These are phyloP conservation scores for Acarospora socialis DNA, from an alignment of 2,329 filamentous ascomycete genomes.

Conservation along the genomic window DNA sequence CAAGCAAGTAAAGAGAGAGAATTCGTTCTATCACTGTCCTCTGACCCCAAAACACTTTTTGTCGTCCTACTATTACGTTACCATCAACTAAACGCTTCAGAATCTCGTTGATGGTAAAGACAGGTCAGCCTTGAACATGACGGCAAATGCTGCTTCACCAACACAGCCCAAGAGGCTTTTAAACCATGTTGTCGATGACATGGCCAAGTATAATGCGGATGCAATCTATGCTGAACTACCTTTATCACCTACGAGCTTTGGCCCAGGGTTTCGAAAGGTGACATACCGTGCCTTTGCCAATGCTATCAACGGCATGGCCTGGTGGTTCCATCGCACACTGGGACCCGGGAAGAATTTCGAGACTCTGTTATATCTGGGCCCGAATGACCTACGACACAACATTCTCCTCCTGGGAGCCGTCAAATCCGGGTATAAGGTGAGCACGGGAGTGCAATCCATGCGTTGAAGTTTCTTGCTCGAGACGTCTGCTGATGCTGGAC, in stretches of 20 bases:
- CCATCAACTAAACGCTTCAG: too few species aligned
- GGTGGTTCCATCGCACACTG: conserved; percentile 17
- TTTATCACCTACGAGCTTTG: conserved; percentile 1
- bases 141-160: background rate
- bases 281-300: conserved; percentile 19
- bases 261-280: conserved; percentile 20
- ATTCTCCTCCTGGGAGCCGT: conserved; percentile 13
- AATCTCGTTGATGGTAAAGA: too few species aligned
- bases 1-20: too few species aligned
- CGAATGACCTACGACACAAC: conserved; percentile 16
- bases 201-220: conserved; percentile 4
- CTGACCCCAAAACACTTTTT: too few species aligned
- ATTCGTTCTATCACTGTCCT: too few species aligned
- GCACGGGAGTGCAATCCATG: background rate
- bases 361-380: conserved; percentile 20
- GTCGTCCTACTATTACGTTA: too few species aligned
- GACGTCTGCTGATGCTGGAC: background rate
- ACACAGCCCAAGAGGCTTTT: conserved; percentile 6
- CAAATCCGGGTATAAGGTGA: conserved; percentile 17
- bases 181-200: conserved; percentile 9
- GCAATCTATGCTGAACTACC: conserved; percentile 7
- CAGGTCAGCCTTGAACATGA: too few species aligned
- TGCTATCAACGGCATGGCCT: conserved; percentile 16
- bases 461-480: background rate
- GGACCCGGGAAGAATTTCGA: conserved; percentile 21